phyloP scores from a whole-genome alignment of 2,329 filamentous ascomycete species.

The Claviceps fusiformis region DNA sequence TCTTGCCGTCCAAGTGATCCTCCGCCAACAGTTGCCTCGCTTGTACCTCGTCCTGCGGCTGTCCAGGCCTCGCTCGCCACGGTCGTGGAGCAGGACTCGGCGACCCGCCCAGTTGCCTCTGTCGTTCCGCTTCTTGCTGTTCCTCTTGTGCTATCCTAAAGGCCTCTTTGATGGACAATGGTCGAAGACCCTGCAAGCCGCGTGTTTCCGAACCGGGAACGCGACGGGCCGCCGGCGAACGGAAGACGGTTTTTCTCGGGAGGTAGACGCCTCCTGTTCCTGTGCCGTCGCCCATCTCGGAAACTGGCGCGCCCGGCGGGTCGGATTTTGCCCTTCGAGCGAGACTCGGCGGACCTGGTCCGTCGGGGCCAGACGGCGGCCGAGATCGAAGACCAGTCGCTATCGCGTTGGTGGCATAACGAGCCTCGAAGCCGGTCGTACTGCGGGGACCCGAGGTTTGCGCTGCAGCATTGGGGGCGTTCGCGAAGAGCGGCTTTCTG shows the following conservation, averaged over 20 bases:
- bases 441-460: slow-evolving; percentile 9
- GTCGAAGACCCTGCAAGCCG: slow-evolving; percentile 16
- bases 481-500: slow-evolving; percentile 27
- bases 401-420: not conserved
- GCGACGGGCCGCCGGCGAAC: slow-evolving; percentile 19
- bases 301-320: slow-evolving; percentile 7
- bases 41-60: slow-evolving; percentile 16
- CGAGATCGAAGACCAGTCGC: no score
- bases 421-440: not conserved
- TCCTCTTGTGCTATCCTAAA: slow-evolving; percentile 22
- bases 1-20: slow-evolving; percentile 19
- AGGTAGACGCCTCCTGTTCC: not conserved
- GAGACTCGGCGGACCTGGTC: not conserved
- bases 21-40: slow-evolving; percentile 15
- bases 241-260: slow-evolving; percentile 10
- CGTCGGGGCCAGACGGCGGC: not conserved
- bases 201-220: slow-evolving; percentile 19
- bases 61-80: slow-evolving; percentile 23
- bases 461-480: slow-evolving; percentile 11
- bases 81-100: slow-evolving; percentile 37
- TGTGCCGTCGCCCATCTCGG: slow-evolving; percentile 6
- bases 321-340: slow-evolving; percentile 16
- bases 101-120: slow-evolving; percentile 26
- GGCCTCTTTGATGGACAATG: slow-evolving; percentile 29
- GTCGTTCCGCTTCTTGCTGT: slow-evolving; percentile 14